A percentile compares a stretch with the other conserved stretches of the same genome.
phyloP scores from a whole-genome alignment of 306 rosid species.

The Canavalia gladiata region DNA sequence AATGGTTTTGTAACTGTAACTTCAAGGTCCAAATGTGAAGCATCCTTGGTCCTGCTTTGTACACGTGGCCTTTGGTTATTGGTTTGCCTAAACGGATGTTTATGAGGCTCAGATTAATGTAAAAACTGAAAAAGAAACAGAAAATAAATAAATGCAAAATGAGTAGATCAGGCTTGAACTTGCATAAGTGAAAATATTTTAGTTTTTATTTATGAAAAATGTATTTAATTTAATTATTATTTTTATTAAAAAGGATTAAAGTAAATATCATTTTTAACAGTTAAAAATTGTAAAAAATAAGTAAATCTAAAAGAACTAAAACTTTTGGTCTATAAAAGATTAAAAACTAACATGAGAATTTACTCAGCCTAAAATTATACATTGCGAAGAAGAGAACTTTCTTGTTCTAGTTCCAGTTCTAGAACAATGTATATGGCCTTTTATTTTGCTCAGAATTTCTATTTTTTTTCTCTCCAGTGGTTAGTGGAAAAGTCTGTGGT shows the following conservation, averaged over 20 bases:
- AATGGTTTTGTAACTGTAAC: background rate
- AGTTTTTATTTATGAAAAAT: too few relatives aligned
- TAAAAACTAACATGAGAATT: too few relatives aligned
- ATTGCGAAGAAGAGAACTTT: background rate
- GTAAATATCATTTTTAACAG: too few relatives aligned
- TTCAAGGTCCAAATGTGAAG: constrained; percentile 24
- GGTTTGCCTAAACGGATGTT: constrained; percentile 52
- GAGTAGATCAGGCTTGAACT: too few relatives aligned
- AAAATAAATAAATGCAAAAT: too few relatives aligned
- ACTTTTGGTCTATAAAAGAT: too few relatives aligned
- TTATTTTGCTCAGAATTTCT: background rate
- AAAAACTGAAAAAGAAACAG: constrained; percentile 26
- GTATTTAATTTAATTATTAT: too few relatives aligned
- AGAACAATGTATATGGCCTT: background rate
- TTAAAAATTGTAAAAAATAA: too few relatives aligned
- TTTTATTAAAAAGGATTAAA: too few relatives aligned
- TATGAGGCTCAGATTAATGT: constrained; percentile 54
- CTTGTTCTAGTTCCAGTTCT: background rate
- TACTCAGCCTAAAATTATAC: too few relatives aligned
- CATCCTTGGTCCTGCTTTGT: constrained; percentile 61
- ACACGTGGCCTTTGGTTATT: constrained; percentile 75
- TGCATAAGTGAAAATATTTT: too few relatives aligned
- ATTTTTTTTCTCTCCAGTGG: background rate
- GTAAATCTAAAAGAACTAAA: too few relatives aligned
- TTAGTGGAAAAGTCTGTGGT: background rate